Conservation (phyloP, 129 eudicot genomes). For the Saposhnikovia divaricata region DNA sequence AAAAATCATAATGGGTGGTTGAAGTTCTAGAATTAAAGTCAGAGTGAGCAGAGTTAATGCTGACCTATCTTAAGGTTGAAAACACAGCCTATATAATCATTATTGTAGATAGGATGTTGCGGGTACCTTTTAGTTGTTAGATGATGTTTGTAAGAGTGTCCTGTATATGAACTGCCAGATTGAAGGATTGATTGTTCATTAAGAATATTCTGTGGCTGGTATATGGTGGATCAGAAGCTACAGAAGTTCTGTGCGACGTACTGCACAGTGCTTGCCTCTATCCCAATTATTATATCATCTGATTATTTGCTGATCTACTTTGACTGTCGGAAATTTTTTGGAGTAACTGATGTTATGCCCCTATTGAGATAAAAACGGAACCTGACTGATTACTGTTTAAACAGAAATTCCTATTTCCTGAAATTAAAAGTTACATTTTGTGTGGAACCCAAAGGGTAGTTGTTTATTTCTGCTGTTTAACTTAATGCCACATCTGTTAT, state of each 20-base stretch:
- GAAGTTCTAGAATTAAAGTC: background rate
- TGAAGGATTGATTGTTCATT: background rate
- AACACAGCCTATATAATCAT: background rate
- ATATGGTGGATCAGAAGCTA: background rate
- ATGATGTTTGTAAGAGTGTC: background rate
- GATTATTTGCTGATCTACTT: background rate
- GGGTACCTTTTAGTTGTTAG: background rate
- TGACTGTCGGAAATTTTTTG: background rate
- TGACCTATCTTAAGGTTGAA: background rate
- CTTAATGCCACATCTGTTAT: background rate
- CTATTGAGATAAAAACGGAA: background rate
- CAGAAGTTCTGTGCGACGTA: background rate
- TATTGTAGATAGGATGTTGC: background rate
- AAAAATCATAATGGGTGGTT: background rate
- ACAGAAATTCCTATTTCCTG: background rate
- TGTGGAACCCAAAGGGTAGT: background rate
- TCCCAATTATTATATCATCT: no score
- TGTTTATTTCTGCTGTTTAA: background rate
- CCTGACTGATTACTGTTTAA: background rate
- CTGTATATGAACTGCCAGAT: background rate
- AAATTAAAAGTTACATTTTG: background rate
- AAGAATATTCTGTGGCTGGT: background rate
- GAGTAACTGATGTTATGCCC: background rate
- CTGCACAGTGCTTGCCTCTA: background rate
- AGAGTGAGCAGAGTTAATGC: background rate